phyloP scores from a whole-genome alignment of 2,329 filamentous ascomycete species.

The Epichloe hybrida region DNA sequence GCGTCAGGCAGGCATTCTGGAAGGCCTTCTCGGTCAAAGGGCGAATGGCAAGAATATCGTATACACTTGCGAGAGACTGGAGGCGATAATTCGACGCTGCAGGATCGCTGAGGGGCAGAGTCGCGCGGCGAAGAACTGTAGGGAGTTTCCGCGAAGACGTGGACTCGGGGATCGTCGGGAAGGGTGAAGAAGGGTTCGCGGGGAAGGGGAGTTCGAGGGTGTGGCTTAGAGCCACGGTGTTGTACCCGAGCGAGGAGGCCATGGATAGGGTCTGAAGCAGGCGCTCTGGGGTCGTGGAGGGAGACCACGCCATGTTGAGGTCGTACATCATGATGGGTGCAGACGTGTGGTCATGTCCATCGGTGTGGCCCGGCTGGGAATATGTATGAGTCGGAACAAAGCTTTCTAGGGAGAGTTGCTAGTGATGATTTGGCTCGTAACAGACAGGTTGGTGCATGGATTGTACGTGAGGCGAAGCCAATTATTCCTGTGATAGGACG shows the following conservation, averaged over 20 bases:
- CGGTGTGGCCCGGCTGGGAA: neutral
- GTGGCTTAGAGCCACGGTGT: constrained; percentile 75
- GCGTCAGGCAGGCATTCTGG: constrained; percentile 62
- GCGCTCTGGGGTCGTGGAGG: constrained; percentile 39
- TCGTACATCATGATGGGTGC: constrained; percentile 58
- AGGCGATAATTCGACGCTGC: constrained; percentile 68
- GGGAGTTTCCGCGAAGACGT: constrained; percentile 32
- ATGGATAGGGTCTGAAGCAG: constrained; percentile 67
- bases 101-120: constrained; percentile 62
- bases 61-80: constrained; percentile 51
- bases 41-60: constrained; percentile 78
- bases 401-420: neutral
- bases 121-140: constrained; percentile 64
- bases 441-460: no score
- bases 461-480: no score
- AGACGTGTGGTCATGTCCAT: no score
- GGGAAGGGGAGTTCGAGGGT: constrained; percentile 59
- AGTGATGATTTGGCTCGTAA: neutral
- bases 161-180: constrained; percentile 25
- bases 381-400: neutral
- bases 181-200: constrained; percentile 42
- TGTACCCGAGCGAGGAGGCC: constrained; percentile 62
- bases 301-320: constrained; percentile 75
- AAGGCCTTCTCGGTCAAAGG: constrained; percentile 79
- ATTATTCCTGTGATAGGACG: no score